Base-by-base conservation (phyloP, 768 basidiomycete genomes). In the Phanerochaete carnosa region DNA sequence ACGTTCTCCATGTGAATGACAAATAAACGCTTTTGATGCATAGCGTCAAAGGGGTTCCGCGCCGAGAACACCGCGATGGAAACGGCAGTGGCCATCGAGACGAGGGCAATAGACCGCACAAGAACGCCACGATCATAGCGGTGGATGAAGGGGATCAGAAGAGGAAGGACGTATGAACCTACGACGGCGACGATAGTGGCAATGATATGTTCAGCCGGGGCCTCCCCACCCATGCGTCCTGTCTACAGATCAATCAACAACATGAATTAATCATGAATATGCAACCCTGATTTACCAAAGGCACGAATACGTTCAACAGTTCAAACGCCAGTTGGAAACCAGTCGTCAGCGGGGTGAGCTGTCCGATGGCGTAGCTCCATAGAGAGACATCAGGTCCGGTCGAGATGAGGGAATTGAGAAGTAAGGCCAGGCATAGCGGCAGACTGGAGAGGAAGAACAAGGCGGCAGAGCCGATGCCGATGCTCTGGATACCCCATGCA, bases 11-110 rank as follows among this genome's bases (percentile, higher is more conserved):
- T 79, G 68, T 94, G 88, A 45, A 97, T 73, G 33, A 94, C 80
- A 66, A 92, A 95, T 52, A 96, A 52, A 57, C 96, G 78, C 74
- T 93, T 93, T 66, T 94, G 95, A 70, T 98, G 96, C 80, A 85
- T 84, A 16, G 68, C 72, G 66, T 97, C 94, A 70, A 95, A 98
- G 0, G 90, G 86, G 4, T 74, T 72, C 45, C 81, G 74, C 64
- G 75, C 70, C 6, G 82, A 77, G 72, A 94, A 94, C 45, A 86
- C 71, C 0, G 83, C 87, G 63, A 92, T 83, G 1, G 79, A 63
- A 9, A 80, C 65, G 0, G 79, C 77, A 0, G 84, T 83, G 1
- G 76, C 50, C 33, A 86, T 66, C 26, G 79, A 72, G 5, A 85
- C 69, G 2, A 81, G 59, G 22, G 86, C 35, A 28, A 90, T 70